Conservation (phyloP, 2,329 filamentous ascomycete species). For the Stylonectria norvegica region DNA sequence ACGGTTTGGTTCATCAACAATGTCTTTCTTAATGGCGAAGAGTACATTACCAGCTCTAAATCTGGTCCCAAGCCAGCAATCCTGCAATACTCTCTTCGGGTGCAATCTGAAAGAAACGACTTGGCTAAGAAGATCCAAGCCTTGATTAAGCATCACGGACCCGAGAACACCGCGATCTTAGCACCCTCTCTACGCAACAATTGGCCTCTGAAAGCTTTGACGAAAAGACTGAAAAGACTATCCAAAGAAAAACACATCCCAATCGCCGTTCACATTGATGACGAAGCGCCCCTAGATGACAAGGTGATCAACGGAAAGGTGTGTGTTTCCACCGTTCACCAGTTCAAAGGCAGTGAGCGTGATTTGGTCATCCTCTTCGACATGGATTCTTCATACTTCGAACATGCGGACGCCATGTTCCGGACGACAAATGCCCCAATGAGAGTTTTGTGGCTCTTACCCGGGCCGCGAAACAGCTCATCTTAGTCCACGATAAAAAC, state of each 20-base stretch:
- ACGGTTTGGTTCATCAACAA: slow-evolving; percentile 27
- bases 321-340: slow-evolving; percentile 30
- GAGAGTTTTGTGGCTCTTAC: slow-evolving; percentile 30
- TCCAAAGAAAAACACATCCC: slow-evolving; percentile 13
- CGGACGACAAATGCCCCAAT: slow-evolving; percentile 29
- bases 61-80: slow-evolving; percentile 27
- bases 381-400: slow-evolving; percentile 26
- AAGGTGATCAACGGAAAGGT: slow-evolving; percentile 26
- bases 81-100: slow-evolving; percentile 16
- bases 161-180: slow-evolving; percentile 13
- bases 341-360: slow-evolving; percentile 34
- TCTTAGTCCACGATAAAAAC: slow-evolving; percentile 21
- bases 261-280: slow-evolving; percentile 20
- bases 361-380: slow-evolving; percentile 28
- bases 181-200: slow-evolving; percentile 5
- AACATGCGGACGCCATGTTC: slow-evolving; percentile 20
- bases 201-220: background rate
- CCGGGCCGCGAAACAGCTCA: slow-evolving; percentile 27
- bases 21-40: slow-evolving; percentile 23
- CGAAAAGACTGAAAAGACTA: slow-evolving; percentile 12
- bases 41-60: slow-evolving; percentile 29
- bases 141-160: slow-evolving; percentile 21
- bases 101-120: background rate
- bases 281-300: slow-evolving; percentile 25
- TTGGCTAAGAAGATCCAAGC: slow-evolving; percentile 17